Evolutionary conservation across 2,329 filamentous ascomycete species (phyloP).

Genomic region (Phialemonium atrogriseum): DNA sequence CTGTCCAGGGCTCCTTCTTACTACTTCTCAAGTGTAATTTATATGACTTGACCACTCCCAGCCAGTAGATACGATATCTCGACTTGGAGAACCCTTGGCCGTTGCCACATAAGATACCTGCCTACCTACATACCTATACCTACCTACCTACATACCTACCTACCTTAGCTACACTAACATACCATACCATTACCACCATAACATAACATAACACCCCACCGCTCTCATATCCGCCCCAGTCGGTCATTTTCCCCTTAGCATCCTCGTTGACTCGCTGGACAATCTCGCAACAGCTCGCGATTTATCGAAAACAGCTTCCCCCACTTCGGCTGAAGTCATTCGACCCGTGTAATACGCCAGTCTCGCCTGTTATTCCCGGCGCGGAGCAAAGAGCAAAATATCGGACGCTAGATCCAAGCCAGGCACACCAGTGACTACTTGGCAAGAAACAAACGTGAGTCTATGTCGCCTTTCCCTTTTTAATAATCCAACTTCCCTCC

Average conservation of each 20-base stretch:
- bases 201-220: constrained; percentile 15
- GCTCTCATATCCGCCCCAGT: constrained; percentile 11
- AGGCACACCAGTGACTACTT: neutral
- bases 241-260: constrained; percentile 12
- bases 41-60: constrained; percentile 9
- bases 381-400: neutral
- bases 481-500: neutral
- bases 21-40: neutral
- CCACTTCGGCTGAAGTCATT: constrained; percentile 17
- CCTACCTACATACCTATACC: too few relatives aligned
- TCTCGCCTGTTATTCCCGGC: constrained; percentile 13
- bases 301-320: constrained; percentile 11
- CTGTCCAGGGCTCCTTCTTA: neutral
- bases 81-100: constrained; percentile 16
- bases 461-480: neutral
- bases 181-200: neutral
- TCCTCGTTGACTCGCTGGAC: constrained; percentile 13
- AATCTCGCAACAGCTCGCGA: constrained; percentile 5
- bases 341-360: constrained; percentile 11
- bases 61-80: constrained; percentile 12
- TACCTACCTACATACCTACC: too few relatives aligned
- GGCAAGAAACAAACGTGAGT: constrained; percentile 1
- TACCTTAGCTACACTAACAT: constrained; percentile 14
- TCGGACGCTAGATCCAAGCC: neutral
- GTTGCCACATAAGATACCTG: constrained; percentile 17